phyloP scores from a whole-genome alignment of 2,329 filamentous ascomycete species.

The Aspergillus hiratsukae region DNA sequence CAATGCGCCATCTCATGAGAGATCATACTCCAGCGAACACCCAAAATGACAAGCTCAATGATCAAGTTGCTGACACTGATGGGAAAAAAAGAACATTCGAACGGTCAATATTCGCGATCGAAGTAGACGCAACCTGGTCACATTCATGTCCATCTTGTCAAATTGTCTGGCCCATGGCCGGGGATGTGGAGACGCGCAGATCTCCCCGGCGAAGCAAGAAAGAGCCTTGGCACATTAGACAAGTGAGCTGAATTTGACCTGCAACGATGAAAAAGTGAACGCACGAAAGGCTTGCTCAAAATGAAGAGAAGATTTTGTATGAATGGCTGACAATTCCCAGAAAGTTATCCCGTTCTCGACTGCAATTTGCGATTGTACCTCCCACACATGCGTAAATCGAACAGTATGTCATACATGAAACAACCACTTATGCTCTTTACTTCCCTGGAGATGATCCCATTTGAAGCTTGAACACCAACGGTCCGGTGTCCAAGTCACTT shows the following conservation, averaged over 20 bases:
- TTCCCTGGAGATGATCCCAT: neutral
- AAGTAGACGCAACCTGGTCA: conserved; percentile 11
- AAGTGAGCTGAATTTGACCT: neutral
- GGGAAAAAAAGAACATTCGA: conserved; percentile 1
- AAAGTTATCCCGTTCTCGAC: neutral
- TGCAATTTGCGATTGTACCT: neutral
- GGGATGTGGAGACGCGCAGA: neutral
- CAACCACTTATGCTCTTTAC: neutral
- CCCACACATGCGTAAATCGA: neutral
- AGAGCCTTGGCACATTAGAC: neutral
- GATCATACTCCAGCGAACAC: neutral
- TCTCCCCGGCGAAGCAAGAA: neutral
- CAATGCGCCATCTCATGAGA: neutral
- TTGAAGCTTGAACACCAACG: neutral
- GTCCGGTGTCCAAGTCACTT: neutral
- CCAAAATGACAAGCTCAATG: conserved; percentile 9
- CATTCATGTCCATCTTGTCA: neutral
- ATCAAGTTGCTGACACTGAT: conserved; percentile 14
- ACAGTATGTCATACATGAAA: neutral
- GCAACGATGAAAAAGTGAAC: neutral
- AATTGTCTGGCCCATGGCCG: neutral
- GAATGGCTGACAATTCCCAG: neutral
- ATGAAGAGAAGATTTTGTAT: neutral
- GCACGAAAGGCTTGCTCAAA: neutral
- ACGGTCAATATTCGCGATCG: conserved; percentile 18